A percentile compares a stretch with the other conserved stretches of the same genome.
Evolutionary conservation across 2,329 filamentous ascomycete genomes (phyloP).

Genomic region (Alternaria sp.): DNA sequence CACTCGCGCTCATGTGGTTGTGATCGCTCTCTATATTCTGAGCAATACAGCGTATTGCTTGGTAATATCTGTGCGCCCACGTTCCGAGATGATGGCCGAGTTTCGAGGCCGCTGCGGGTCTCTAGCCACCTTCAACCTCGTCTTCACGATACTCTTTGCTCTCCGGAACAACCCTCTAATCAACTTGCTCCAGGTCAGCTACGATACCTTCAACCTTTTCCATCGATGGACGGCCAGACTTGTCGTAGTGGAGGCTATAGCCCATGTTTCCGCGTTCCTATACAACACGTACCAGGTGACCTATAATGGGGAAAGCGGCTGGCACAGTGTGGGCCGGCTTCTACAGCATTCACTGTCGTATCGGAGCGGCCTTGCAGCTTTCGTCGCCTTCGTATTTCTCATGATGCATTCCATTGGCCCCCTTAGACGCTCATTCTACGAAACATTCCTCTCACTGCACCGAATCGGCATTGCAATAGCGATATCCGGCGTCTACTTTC

Average conservation of each 20-base stretch:
- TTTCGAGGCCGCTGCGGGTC: constrained; percentile 70
- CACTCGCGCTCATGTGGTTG: constrained; percentile 48
- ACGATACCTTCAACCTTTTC: constrained; percentile 78
- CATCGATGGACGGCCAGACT: constrained; percentile 80
- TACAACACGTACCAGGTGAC: constrained; percentile 46
- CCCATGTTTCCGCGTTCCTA: constrained; percentile 67
- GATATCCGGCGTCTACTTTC: constrained; percentile 69
- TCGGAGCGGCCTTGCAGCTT: constrained; percentile 66
- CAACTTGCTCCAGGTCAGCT: constrained; percentile 69
- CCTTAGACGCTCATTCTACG: constrained; percentile 77
- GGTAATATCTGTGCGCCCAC: constrained; percentile 64
- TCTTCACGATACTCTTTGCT: constrained; percentile 72
- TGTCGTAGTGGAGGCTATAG: constrained; percentile 68
- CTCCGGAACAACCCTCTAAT: constrained; percentile 79
- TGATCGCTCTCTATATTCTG: constrained; percentile 48
- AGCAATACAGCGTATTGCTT: constrained; percentile 50
- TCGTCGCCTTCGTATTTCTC: constrained; percentile 64
- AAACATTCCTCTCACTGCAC: constrained; percentile 74
- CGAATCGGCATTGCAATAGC: constrained; percentile 66
- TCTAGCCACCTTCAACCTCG: constrained; percentile 76
- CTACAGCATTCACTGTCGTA: constrained; percentile 51
- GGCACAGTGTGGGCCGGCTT: constrained; percentile 35
- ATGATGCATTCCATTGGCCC: constrained; percentile 70
- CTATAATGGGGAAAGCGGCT: constrained; percentile 54
- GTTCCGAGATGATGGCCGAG: constrained; percentile 70